These are phyloP conservation scores for Rhodotorula sp. DNA, from an alignment of 1,284 basidiomycete genomes.

Conservation along the genomic window DNA sequence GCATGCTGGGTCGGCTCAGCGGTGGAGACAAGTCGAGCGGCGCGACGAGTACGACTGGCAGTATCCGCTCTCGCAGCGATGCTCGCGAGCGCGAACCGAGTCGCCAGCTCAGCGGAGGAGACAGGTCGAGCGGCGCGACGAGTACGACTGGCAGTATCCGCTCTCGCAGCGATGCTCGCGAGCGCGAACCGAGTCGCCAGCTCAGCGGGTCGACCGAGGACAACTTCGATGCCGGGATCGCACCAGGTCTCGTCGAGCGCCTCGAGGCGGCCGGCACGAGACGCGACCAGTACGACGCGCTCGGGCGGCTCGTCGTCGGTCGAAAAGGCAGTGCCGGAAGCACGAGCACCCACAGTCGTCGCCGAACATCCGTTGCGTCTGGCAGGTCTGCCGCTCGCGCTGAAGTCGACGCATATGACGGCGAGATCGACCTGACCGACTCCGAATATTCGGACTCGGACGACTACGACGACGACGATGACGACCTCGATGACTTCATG, in stretches of 20 bases:
- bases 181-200: neutral
- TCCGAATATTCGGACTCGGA: slow-evolving; percentile 32
- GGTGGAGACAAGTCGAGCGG: slow-evolving; percentile 4
- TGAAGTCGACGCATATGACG: slow-evolving; percentile 12
- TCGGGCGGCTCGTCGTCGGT: slow-evolving; percentile 22
- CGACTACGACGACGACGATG: slow-evolving; percentile 34
- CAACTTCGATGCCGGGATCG: neutral
- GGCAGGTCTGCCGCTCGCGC: neutral
- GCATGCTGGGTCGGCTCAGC: slow-evolving; percentile 31
- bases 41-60: neutral
- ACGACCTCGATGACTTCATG: slow-evolving; percentile 30
- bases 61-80: neutral
- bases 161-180: neutral
- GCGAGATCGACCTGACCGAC: slow-evolving; percentile 33
- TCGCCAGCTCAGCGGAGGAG: slow-evolving; percentile 7
- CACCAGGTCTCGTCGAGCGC: slow-evolving; percentile 16
- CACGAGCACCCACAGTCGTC: neutral
- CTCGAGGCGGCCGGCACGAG: slow-evolving; percentile 19
- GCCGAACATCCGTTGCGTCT: neutral
- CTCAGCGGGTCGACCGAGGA: neutral
- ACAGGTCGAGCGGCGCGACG: neutral
- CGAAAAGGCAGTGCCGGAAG: neutral
- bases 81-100: neutral
- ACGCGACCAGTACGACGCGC: slow-evolving; percentile 26
- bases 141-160: slow-evolving; percentile 1